phyloP scores from a whole-genome alignment of 1,139 yeast species.

The Arxiozyma heterogenica region DNA sequence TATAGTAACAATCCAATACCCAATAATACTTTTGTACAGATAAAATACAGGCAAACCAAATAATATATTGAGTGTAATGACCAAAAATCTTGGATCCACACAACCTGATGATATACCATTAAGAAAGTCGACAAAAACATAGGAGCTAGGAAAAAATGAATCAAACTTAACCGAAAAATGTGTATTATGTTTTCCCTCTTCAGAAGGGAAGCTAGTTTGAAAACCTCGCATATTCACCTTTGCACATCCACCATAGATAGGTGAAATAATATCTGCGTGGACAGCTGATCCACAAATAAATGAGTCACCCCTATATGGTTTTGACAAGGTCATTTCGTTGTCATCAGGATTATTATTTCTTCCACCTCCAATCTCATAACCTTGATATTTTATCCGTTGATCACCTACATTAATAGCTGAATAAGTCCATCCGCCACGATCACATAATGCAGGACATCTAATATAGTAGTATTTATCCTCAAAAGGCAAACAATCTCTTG shows the following conservation, averaged over 20 bases:
- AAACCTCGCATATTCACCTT: constrained; percentile 50
- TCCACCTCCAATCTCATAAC: constrained; percentile 71
- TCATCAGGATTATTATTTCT: constrained; percentile 13
- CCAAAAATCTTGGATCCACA: constrained; percentile 53
- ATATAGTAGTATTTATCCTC: constrained; percentile 44
- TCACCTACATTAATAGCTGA: constrained; percentile 72
- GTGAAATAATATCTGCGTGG: constrained; percentile 72
- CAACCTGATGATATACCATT: constrained; percentile 40
- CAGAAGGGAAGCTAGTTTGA: constrained; percentile 40
- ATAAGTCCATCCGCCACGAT: constrained; percentile 66
- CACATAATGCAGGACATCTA: constrained; percentile 86
- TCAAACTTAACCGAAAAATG: constrained; percentile 55
- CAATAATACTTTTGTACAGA: constrained; percentile 44
- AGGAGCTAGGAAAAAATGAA: constrained; percentile 70
- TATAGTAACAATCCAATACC: constrained; percentile 52
- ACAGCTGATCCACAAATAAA: constrained; percentile 85
- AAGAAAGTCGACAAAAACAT: constrained; percentile 39
- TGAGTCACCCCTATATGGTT: constrained; percentile 80
- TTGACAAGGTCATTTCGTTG: constrained; percentile 31
- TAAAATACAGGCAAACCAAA: constrained; percentile 53
- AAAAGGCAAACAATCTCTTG: constrained; percentile 44
- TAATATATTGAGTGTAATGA: constrained; percentile 49
- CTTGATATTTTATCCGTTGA: constrained; percentile 56
- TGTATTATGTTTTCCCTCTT: constrained; percentile 39
- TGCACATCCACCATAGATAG: constrained; percentile 76